A percentile compares a stretch with the other conserved stretches of the same genome.
These are phyloP conservation scores for Pelargonium australe DNA, from an alignment of 441 rosid species.

Conservation along the genomic window DNA sequence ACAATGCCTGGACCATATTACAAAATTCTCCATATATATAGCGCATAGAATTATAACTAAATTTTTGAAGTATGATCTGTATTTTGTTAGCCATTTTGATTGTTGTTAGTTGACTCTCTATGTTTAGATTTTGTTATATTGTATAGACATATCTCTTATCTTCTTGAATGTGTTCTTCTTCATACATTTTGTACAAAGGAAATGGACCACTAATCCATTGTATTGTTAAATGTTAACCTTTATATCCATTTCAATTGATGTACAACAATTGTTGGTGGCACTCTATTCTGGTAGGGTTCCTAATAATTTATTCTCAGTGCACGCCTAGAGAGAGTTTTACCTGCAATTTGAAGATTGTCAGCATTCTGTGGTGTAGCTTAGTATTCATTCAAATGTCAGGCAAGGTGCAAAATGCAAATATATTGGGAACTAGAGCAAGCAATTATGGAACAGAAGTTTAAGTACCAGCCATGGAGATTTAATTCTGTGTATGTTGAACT, in stretches of 20 bases:
- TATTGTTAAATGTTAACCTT: background rate
- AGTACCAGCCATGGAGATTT: background rate
- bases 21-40: background rate
- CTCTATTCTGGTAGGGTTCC: slow-evolving; percentile 1
- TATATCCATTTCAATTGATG: background rate
- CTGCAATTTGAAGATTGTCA: background rate
- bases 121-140: background rate
- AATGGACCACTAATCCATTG: background rate
- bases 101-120: background rate
- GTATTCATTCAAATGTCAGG: background rate
- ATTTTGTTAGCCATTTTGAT: background rate
- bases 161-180: background rate
- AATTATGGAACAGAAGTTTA: background rate
- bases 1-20: background rate
- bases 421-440: background rate
- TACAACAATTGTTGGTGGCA: background rate
- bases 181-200: background rate
- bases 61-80: background rate
- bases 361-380: background rate
- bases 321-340: background rate
- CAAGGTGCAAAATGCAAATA: background rate
- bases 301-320: background rate
- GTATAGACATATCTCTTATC: background rate
- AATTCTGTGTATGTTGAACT: background rate
- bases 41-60: background rate